Base-by-base conservation (phyloP, 2,329 filamentous ascomycete genomes). In the Mycogone perniciosa region DNA sequence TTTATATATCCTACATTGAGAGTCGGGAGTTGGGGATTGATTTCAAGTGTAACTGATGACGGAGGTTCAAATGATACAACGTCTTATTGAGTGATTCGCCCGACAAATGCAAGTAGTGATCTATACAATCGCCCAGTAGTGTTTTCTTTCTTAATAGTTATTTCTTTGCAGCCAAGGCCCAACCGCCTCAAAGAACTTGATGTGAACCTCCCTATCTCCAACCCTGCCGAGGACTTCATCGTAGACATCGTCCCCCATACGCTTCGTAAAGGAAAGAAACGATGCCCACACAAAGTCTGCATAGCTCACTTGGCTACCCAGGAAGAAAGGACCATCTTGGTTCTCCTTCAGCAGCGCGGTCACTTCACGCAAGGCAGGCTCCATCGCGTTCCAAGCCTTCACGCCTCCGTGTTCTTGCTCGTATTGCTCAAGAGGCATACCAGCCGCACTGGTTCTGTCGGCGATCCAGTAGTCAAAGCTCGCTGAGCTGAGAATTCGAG, bases 261-360 rank as follows among this genome's bases (percentile, higher is more conserved):
- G 57, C 53, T 64, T 57, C 50, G 62, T 44, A 37, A 76, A 78
- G 4, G 76, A 64, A 51, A 83, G 54, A 33, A 69, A 68, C 1
- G 70, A 71, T 0, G 74, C 74, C 59, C 81, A 76, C 2, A 81
- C 69, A 50, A 87, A 79, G 60, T 84, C 82, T 4, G 75, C 76
- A 62, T 79, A 85, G 35, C 71, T 72, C 4, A 74, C 67, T 53
- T 71, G 73, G 43, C 75, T 65, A 0, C 85, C 85, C 54, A 78
- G 44, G 49, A 88, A 80, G 61, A 80, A 88, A 0, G 80, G 79
- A 0, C 85, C 85, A 0, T 75, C 72, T 0, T 67, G 61, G 35
- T 76, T 76, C 65, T 82, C 76, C 57, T 75, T 75, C 55, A 87
- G 59, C 48, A 81, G 56, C 2, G 62, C 70, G 44, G 73, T 71